These are phyloP conservation scores for Calonectria crousiana DNA, from an alignment of 2,329 filamentous ascomycete genomes.

Conservation along the genomic window DNA sequence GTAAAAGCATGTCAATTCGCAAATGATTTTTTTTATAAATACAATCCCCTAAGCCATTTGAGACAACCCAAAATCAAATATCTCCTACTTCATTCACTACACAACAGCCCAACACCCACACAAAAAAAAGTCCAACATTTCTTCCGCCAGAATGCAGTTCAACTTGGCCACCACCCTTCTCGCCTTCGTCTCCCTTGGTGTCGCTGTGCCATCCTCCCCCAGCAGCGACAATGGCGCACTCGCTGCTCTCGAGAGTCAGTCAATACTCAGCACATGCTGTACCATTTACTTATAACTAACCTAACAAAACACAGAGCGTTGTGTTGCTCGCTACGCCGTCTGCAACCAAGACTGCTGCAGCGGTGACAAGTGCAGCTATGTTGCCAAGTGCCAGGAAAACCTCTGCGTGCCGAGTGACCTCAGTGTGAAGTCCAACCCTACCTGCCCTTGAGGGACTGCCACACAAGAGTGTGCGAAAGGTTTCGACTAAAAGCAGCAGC, in stretches of 20 bases:
- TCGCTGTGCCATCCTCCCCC: neutral
- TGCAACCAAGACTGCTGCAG: neutral
- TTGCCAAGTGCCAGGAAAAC: neutral
- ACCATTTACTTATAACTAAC: neutral
- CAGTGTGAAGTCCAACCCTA: neutral
- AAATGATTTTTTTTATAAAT: neutral
- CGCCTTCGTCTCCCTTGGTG: slow-evolving; percentile 1
- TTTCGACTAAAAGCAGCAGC: too few species aligned
- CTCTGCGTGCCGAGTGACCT: neutral
- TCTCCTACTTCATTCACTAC: neutral
- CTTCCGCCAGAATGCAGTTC: neutral
- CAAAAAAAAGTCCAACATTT: neutral
- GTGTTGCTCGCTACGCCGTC: neutral
- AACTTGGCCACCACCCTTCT: neutral
- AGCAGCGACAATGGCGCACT: neutral
- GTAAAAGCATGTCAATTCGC: neutral
- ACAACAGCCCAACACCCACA: neutral
- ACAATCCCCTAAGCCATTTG: neutral
- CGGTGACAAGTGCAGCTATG: neutral
- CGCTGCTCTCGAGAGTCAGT: neutral
- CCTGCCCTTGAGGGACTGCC: neutral
- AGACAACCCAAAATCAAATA: neutral
- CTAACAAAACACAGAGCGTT: neutral
- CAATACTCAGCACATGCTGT: neutral
- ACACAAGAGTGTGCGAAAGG: too few species aligned